Evolutionary conservation across 2,329 filamentous ascomycete species (phyloP).

Genomic region (Cordyceps cicadae): DNA sequence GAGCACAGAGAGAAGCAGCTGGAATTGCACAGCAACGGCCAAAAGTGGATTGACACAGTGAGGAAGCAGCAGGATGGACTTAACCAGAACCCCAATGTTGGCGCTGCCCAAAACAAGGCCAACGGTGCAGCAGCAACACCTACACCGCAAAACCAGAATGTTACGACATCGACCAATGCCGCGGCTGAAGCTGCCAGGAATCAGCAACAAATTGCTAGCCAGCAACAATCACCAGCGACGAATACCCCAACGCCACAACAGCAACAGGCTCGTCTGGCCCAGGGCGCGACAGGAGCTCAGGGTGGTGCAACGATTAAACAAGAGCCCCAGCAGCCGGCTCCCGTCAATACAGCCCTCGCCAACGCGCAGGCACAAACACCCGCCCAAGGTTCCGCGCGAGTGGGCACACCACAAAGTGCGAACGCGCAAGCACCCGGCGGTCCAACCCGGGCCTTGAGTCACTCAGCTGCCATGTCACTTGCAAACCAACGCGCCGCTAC

Average conservation of each 20-base stretch:
- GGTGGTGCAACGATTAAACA: slow-evolving; percentile 14
- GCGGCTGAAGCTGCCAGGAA: slow-evolving; percentile 39
- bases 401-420: slow-evolving; percentile 41
- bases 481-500: slow-evolving; percentile 35
- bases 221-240: slow-evolving; percentile 23
- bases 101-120: slow-evolving; percentile 17
- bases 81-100: slow-evolving; percentile 14
- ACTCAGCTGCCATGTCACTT: slow-evolving; percentile 41
- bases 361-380: slow-evolving; percentile 36
- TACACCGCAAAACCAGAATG: slow-evolving; percentile 20
- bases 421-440: slow-evolving; percentile 30
- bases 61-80: slow-evolving; percentile 38
- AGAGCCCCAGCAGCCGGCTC: slow-evolving; percentile 31
- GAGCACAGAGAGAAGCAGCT: slow-evolving; percentile 35
- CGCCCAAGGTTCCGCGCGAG: slow-evolving; percentile 38
- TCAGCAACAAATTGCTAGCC: slow-evolving; percentile 26
- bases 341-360: slow-evolving; percentile 41
- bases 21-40: slow-evolving; percentile 39
- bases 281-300: slow-evolving; percentile 15
- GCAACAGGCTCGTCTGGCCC: slow-evolving; percentile 24
- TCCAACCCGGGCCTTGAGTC: slow-evolving; percentile 36
- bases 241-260: slow-evolving; percentile 20
- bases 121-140: slow-evolving; percentile 12
- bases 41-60: slow-evolving; percentile 39
- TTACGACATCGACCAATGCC: slow-evolving; percentile 33